Evolutionary conservation across 2,329 filamentous ascomycete genomes (phyloP), one percentile per base, ranked within the genome.

Genomic region (Trichoderma oligosporum): DNA sequence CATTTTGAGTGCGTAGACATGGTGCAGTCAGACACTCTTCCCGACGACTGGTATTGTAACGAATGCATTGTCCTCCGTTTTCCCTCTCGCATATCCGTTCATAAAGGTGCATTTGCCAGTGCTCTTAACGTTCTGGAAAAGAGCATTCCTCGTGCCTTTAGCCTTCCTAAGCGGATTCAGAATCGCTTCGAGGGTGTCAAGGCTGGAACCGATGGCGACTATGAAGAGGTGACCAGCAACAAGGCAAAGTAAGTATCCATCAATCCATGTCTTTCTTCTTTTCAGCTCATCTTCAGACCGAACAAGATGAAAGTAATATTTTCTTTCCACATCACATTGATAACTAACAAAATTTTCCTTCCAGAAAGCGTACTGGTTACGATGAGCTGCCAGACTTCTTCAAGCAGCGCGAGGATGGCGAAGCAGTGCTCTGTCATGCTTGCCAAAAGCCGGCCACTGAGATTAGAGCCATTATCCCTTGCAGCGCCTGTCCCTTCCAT

Each of bases 1-100:
- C 94, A 97, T 73, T 91, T 94, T 70, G 81, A 83, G 59, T 97
- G 94, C 71, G 84, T 94, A 63, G 88, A 95, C 71, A 91, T 93
- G 61, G 87, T 90, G 36, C 77, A 91, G 63, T 80, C 85, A 56
- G 80, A 83, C 48, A 78, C 80, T 54, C 77, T 87, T 58, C 85
- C 86, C 9, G 84, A 89, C 58, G 87, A 91, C 65, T 97, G 91
- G 89, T 94, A 82, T 71, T 97, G 93, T 74, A 87, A 89, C 65
- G 81, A 83, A 62, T 92, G 88, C 70, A 73, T 81, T 54, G 77
- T 79, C 59, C 74, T 72, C 56, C 75, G 76, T 55, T 76, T 76
- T 62, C 79, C 76, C 48, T 76, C 76, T 22, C 73, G 73, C 36
- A 67, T 78, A 33, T 71, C 72, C 11, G 72, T 71, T 61, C 77